Evolutionary conservation across 371 early-diverging fungal genomes (phyloP).

Genomic region (Mucor plumbeus): DNA sequence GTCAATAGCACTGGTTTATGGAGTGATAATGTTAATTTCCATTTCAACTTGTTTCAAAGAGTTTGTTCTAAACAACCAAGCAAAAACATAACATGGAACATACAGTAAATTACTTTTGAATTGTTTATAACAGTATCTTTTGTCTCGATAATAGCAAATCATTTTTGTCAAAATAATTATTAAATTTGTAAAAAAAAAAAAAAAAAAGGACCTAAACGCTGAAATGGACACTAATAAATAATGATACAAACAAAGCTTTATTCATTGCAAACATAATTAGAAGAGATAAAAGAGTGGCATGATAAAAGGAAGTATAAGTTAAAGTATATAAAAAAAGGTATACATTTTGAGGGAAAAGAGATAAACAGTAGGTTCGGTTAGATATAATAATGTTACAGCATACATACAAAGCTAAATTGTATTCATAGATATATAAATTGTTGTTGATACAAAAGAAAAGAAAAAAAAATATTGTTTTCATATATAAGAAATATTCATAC

Average conservation of each 20-base stretch:
- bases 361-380: no score
- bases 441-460: not conserved
- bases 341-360: not conserved
- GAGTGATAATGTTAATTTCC: no score
- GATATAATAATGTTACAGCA: constrained; percentile 4
- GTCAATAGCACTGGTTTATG: not conserved
- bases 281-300: not conserved
- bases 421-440: not conserved
- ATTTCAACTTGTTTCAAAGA: no score
- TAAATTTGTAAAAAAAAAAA: no score
- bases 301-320: not conserved
- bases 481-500: constrained; percentile 2
- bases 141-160: not conserved
- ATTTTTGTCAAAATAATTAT: no score
- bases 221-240: not conserved
- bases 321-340: constrained; percentile 1
- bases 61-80: no score
- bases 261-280: constrained; percentile 1
- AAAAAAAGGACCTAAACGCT: not conserved
- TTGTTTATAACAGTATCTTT: not conserved
- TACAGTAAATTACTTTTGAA: no score
- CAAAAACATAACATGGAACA: no score
- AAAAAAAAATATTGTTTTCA: not conserved
- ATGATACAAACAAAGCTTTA: constrained; percentile 4
- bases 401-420: not conserved